Base-by-base conservation (phyloP, 2,329 filamentous ascomycete genomes). In the Raffaelea deltoideospora region DNA sequence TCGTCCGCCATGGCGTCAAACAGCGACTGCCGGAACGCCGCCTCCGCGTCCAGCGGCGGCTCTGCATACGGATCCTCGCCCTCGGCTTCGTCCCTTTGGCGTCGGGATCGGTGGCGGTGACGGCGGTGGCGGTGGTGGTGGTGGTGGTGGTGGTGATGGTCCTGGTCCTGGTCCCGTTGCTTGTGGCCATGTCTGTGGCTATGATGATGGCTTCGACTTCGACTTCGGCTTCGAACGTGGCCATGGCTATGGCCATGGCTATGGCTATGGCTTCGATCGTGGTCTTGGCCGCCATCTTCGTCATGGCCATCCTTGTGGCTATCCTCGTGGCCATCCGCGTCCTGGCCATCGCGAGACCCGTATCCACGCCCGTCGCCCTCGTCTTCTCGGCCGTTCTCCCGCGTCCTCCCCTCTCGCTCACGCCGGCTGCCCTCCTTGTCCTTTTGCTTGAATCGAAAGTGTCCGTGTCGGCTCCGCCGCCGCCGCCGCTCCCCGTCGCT, bases 1-100 rank as follows among this genome's bases (percentile, higher is more conserved):
- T 96, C 88, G 56, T 98, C 90, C 27, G 86, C 88, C 57, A 98
- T 79, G 23, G 90, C 90, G 55, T 98, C 90, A 59, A 96, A 96
- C 5, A 98, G 76, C 1, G 86, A 94, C 55, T 93, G 84, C 22
- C 84, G 78, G 55, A 98, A 98, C 1, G 88, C 85, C 0, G 69
- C 64, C 29, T 85, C 77, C 0, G 83, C 68, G 46, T 80, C 72
- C 14, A 82, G 61, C 1, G 61, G 54, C 2, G 58, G 56, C 3
- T 57, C 55, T 0, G 61, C 60, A 46, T 63, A 56, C 0, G 66
- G 65, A 41, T 72, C 63, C 0, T 45, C 38, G 2, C 28, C 36
- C 26, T 41, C 37, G 6, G 14, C 32, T 11, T 42, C 28, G n/a
- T n/a, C n/a, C n/a, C n/a, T n/a, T n/a, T n/a, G n/a, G n/a, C n/a